A percentile compares a stretch with the other conserved stretches of the same genome.
phyloP scores from a whole-genome alignment of 441 rosid genomes.

The Arabidopsis lyrata region DNA sequence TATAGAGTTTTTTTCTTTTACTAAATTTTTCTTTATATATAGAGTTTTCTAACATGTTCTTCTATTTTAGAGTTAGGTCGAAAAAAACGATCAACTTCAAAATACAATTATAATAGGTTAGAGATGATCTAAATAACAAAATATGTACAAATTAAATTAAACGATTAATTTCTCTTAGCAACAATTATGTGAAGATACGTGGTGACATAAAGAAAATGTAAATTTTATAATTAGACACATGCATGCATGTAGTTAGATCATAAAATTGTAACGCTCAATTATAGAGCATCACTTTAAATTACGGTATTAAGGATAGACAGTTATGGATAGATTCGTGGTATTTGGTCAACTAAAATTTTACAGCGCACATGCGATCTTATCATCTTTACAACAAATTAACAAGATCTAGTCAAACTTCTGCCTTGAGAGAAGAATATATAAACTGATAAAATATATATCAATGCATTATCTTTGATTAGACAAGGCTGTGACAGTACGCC shows the following conservation, averaged over 20 bases:
- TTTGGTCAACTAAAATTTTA: slow-evolving; percentile 8
- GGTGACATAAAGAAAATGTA: not conserved
- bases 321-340: slow-evolving; percentile 5
- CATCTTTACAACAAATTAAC: slow-evolving; percentile 20
- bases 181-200: not conserved
- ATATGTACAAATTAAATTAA: not conserved
- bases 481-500: slow-evolving; percentile 28
- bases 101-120: no score
- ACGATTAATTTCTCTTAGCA: not conserved
- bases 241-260: slow-evolving; percentile 7
- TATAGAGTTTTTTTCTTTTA: no score
- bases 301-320: not conserved
- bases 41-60: no score
- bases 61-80: no score
- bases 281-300: not conserved
- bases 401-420: slow-evolving; percentile 23
- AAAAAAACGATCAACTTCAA: no score
- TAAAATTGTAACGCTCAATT: not conserved
- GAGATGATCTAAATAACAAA: no score
- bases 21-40: no score
- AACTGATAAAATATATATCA: slow-evolving; percentile 11
- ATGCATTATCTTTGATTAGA: slow-evolving; percentile 33
- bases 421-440: slow-evolving; percentile 20
- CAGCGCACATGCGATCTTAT: slow-evolving; percentile 42
- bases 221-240: not conserved